phyloP scores from a whole-genome alignment of 768 basidiomycete species.

The Pisolithus sp. region DNA sequence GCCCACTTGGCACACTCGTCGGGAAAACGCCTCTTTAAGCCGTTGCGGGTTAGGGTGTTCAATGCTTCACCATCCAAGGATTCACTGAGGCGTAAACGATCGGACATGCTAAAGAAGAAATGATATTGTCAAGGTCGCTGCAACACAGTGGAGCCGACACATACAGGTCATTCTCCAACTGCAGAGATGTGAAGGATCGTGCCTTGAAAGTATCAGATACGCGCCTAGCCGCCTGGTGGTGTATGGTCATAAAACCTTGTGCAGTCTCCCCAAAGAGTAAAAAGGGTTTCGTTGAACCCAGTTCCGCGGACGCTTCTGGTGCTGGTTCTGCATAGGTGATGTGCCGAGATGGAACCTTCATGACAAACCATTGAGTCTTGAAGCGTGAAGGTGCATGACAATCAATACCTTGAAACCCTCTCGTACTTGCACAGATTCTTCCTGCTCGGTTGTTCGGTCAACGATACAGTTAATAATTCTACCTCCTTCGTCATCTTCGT shows the following conservation, averaged over 20 bases:
- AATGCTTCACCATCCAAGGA: conserved; percentile 21
- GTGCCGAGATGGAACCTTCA: conserved; percentile 4
- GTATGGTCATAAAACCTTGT: conserved; percentile 29
- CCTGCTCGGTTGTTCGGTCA: conserved; percentile 43
- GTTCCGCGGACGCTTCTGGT: conserved; percentile 5
- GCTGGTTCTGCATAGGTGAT: conserved; percentile 4
- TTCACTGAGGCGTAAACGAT: conserved; percentile 19
- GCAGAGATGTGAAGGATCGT: conserved; percentile 3
- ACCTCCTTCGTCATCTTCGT: conserved; percentile 8
- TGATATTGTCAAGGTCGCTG: background rate
- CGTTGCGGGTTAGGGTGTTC: conserved; percentile 20
- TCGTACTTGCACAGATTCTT: conserved; percentile 35
- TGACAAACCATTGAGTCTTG: background rate
- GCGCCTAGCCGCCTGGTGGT: conserved; percentile 11
- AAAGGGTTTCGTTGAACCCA: conserved; percentile 13
- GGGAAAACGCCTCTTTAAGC: conserved; percentile 24
- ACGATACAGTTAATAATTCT: conserved; percentile 46
- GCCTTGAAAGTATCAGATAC: background rate
- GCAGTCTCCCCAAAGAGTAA: conserved; percentile 30
- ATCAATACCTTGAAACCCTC: conserved; percentile 36
- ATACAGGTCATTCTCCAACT: conserved; percentile 11
- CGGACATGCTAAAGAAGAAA: conserved; percentile 13
- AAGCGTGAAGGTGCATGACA: too few relatives aligned
- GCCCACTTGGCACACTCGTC: conserved; percentile 19
- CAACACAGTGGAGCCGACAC: background rate